Evolutionary conservation across 352 stramenopile genomes (phyloP).

Genomic region (Phytophthora kernoviae): DNA sequence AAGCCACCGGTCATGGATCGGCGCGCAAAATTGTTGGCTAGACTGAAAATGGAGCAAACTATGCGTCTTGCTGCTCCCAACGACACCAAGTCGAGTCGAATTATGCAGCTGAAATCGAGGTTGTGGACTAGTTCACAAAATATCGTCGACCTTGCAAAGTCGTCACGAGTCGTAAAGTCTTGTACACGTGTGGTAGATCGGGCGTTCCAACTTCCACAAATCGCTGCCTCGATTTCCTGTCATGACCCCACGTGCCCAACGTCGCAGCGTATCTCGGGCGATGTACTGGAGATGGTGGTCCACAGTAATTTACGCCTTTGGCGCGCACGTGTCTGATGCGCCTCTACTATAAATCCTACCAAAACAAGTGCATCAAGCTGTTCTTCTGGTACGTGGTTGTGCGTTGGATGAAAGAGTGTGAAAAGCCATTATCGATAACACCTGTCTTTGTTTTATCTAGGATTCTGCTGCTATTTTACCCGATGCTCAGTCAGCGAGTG

Average conservation of each 20-base stretch:
- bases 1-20: conserved; percentile 36
- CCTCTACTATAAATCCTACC: conserved; percentile 73
- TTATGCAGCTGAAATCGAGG: conserved; percentile 31
- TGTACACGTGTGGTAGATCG: conserved; percentile 25
- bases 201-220: conserved; percentile 33
- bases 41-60: conserved; percentile 51
- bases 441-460: conserved; percentile 19
- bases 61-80: conserved; percentile 3
- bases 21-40: conserved; percentile 42
- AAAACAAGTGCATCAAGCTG: conserved; percentile 82
- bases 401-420: not conserved
- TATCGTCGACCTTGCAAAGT: conserved; percentile 5
- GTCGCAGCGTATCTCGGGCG: conserved; percentile 48
- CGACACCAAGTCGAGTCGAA: conserved; percentile 22
- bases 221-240: conserved; percentile 51
- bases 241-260: conserved; percentile 59
- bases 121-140: conserved; percentile 15
- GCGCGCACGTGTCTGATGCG: conserved; percentile 69
- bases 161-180: conserved; percentile 16
- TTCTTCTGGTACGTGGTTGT: conserved; percentile 57
- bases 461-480: conserved; percentile 75
- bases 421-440: not conserved
- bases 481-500: conserved; percentile 70
- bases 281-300: conserved; percentile 66
- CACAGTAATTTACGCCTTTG: conserved; percentile 75